phyloP scores from a whole-genome alignment of 495 filamentous ascomycete genomes.

The Polyplosphaeria fusca region DNA sequence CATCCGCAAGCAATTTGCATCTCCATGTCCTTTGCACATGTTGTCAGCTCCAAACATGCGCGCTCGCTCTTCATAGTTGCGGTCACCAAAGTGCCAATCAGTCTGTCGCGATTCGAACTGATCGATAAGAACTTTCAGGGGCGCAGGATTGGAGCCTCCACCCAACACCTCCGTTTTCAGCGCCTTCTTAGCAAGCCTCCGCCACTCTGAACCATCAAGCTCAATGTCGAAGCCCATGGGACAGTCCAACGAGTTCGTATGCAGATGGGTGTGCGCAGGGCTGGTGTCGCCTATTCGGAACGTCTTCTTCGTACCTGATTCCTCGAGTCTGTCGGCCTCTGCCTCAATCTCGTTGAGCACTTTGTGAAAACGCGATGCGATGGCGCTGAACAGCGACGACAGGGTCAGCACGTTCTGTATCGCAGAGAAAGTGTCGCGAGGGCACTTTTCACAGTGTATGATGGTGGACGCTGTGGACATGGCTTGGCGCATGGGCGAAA shows the following conservation, averaged over 20 bases:
- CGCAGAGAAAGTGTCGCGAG: conserved; percentile 32
- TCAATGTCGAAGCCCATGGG: conserved; percentile 38
- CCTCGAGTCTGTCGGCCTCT: conserved; percentile 33
- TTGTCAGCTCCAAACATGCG: conserved; percentile 15
- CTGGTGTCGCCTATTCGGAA: conserved; percentile 39
- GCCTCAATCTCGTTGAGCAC: conserved; percentile 33
- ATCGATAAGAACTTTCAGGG: conserved; percentile 28
- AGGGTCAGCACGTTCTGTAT: conserved; percentile 39
- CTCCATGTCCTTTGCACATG: conserved; percentile 9
- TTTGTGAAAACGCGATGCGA: conserved; percentile 38
- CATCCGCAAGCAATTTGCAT: conserved; percentile 35
- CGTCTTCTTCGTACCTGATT: conserved; percentile 31
- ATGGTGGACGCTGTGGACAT: conserved; percentile 33
- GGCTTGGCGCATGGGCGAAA: conserved; percentile 36
- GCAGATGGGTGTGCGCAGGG: conserved; percentile 31
- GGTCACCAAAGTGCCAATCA: conserved; percentile 19
- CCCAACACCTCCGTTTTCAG: conserved; percentile 39
- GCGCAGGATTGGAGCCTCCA: conserved; percentile 11
- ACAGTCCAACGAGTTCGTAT: conserved; percentile 37
- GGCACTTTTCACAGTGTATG: conserved; percentile 38
- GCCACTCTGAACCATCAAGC: conserved; percentile 38
- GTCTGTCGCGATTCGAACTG: conserved; percentile 33
- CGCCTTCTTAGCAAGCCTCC: conserved; percentile 37
- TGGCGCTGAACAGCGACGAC: conserved; percentile 32
- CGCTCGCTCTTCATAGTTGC: conserved; percentile 9